These are phyloP conservation scores for Paramecium biaurelia DNA, from an alignment of 73 alveolate species.

Conservation along the genomic window DNA sequence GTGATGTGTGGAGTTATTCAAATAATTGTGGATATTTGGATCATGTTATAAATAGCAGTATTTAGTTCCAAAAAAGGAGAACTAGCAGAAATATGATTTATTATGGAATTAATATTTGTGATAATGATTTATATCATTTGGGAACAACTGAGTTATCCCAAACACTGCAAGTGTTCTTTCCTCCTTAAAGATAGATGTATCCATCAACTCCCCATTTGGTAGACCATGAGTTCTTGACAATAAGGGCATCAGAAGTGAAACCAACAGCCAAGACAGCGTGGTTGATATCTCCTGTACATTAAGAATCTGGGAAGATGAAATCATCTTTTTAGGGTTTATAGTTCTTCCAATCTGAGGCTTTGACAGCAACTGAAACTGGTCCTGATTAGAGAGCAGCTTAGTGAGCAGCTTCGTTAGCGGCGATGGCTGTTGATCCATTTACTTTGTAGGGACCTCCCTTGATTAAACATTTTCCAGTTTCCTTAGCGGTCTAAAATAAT, in stretches of 20 bases:
- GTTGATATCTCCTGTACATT: constrained; percentile 52
- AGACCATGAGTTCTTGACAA: constrained; percentile 94
- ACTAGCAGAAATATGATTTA: not conserved
- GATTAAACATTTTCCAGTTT: not conserved
- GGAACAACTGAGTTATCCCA: not conserved
- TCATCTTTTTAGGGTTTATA: not conserved
- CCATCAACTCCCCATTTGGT: constrained; percentile 88
- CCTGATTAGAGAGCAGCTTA: not conserved
- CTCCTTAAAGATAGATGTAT: constrained; percentile 79
- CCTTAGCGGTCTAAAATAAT: constrained; percentile 7
- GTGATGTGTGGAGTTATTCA: constrained; percentile 34
- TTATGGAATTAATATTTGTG: not conserved
- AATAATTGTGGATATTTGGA: constrained; percentile 1
- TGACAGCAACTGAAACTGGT: constrained; percentile 73
- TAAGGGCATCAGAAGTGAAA: constrained; percentile 73
- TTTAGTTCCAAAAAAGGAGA: not conserved
- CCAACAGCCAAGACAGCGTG: constrained; percentile 97
- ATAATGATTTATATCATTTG: not conserved
- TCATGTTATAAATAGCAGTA: not conserved
- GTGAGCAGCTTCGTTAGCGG: constrained; percentile 28
- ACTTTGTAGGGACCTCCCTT: constrained; percentile 49
- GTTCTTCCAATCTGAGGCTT: constrained; percentile 68
- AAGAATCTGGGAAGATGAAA: not conserved
- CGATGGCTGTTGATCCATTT: constrained; percentile 11
- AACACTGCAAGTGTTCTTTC: constrained; percentile 82